These are phyloP conservation scores for Globisporangium rhizosaccharum DNA, from an alignment of 352 stramenopile species.

Conservation along the genomic window DNA sequence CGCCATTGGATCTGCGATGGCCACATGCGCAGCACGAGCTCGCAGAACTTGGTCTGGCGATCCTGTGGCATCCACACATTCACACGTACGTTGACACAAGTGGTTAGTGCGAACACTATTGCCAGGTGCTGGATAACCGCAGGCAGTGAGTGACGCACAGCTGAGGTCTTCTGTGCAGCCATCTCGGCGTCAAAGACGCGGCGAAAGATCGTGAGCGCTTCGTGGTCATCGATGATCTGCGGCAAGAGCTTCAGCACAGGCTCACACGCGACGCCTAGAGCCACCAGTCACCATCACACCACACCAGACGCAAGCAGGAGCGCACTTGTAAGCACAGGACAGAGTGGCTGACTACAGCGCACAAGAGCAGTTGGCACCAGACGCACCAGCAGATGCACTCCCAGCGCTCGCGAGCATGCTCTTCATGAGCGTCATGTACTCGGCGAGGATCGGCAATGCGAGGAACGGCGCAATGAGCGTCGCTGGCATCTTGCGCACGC, in stretches of 20 bases:
- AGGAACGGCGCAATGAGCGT: slow-evolving; percentile 64
- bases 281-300: not conserved
- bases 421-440: slow-evolving; percentile 72
- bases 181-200: slow-evolving; percentile 56
- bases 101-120: not conserved
- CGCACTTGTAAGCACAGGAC: not conserved
- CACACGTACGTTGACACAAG: not conserved
- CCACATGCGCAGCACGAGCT: slow-evolving; percentile 78
- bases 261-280: slow-evolving; percentile 46
- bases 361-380: not conserved
- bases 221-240: slow-evolving; percentile 64
- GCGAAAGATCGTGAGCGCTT: slow-evolving; percentile 56
- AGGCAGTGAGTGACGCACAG: slow-evolving; percentile 21
- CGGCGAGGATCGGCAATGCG: slow-evolving; percentile 54
- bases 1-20: slow-evolving; percentile 56
- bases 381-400: slow-evolving; percentile 36
- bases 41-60: slow-evolving; percentile 53
- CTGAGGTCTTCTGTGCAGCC: slow-evolving; percentile 25
- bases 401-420: slow-evolving; percentile 34
- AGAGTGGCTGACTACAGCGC: not conserved
- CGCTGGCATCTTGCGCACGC: slow-evolving; percentile 53
- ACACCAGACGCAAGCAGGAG: not conserved
- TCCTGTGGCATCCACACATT: slow-evolving; percentile 22
- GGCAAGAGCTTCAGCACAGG: slow-evolving; percentile 65
- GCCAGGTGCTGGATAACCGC: not conserved